Percentiles rank a stretch among this genome's conserved stretches.
phyloP scores from a whole-genome alignment of 2,329 filamentous ascomycete species.

The Dactylellina drechsleri region DNA sequence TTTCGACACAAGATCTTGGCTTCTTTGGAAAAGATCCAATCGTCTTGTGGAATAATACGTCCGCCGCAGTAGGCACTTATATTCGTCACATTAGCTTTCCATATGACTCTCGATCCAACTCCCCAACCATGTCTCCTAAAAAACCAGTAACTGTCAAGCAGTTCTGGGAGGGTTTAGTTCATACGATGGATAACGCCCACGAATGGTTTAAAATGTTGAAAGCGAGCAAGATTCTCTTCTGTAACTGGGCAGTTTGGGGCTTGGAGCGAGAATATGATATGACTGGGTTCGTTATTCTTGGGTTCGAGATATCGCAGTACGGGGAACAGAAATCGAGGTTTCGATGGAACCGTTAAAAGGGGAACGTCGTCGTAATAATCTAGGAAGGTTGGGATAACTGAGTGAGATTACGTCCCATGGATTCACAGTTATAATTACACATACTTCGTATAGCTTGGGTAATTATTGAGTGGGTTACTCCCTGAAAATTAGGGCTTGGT shows the following conservation, averaged over 20 bases:
- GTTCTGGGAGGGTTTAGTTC: conserved; percentile 17
- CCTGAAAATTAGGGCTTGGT: too few relatives aligned
- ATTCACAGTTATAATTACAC: too few relatives aligned
- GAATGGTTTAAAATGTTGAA: not conserved
- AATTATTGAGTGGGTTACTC: too few relatives aligned
- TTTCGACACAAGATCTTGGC: not conserved
- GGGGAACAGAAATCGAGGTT: not conserved
- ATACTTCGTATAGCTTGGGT: too few relatives aligned
- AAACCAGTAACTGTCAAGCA: conserved; percentile 14
- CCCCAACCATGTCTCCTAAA: not conserved
- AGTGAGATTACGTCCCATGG: too few relatives aligned
- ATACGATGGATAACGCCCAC: conserved; percentile 14
- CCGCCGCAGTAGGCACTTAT: not conserved
- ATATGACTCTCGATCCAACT: conserved; percentile 6
- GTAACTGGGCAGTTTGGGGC: conserved; percentile 24
- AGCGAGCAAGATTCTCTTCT: conserved; percentile 5
- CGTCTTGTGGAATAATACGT: conserved; percentile 6
- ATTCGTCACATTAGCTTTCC: conserved; percentile 15
- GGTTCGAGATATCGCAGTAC: conserved; percentile 23
- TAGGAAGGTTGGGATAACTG: not conserved
- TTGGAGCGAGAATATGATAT: not conserved
- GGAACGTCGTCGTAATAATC: not conserved
- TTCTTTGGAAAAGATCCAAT: conserved; percentile 16
- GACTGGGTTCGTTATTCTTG: conserved; percentile 1
- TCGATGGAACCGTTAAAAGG: not conserved